Conservation (phyloP, 495 filamentous ascomycete genomes). For the Tirmania nivea region DNA sequence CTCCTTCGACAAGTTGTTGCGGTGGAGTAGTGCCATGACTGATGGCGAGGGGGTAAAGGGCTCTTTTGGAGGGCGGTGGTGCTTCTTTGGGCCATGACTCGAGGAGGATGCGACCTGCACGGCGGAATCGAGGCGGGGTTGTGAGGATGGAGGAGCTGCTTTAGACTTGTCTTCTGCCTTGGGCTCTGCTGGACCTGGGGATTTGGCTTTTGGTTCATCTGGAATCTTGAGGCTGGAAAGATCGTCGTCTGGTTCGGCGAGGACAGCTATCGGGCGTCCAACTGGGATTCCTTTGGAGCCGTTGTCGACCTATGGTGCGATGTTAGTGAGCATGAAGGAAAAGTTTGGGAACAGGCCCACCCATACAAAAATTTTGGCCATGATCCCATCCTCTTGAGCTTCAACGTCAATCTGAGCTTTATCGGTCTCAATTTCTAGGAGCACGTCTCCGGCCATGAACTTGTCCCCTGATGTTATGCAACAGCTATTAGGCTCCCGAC, state of each 20-base stretch:
- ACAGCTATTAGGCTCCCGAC: conserved; percentile 11
- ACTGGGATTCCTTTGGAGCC: conserved; percentile 51
- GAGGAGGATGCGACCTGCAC: conserved; percentile 13
- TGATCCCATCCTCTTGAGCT: conserved; percentile 57
- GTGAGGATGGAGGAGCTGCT: conserved; percentile 4
- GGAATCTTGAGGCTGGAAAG: conserved; percentile 45
- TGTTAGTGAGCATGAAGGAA: conserved; percentile 4
- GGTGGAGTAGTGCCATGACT: conserved; percentile 55
- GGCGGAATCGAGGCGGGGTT: conserved; percentile 5
- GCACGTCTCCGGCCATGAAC: conserved; percentile 55
- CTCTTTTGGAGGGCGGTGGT: conserved; percentile 13
- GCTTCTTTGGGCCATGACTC: conserved; percentile 13
- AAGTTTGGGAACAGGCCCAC: not conserved
- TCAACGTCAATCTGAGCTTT: conserved; percentile 85
- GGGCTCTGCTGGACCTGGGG: not conserved
- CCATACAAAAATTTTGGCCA: conserved; percentile 48
- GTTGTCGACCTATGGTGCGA: conserved; percentile 29
- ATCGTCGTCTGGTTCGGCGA: conserved; percentile 57
- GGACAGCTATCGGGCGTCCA: conserved; percentile 49
- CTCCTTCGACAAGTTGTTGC: conserved; percentile 47
- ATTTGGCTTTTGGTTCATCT: conserved; percentile 25
- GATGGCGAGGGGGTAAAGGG: conserved; percentile 35
- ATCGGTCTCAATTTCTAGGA: conserved; percentile 73
- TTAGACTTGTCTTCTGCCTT: not conserved
- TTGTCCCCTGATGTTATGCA: conserved; percentile 26